Evolutionary conservation across 805 yeast species (phyloP), one percentile per base, ranked within the genome.

Genomic region (Teunomyces gatunensis): DNA sequence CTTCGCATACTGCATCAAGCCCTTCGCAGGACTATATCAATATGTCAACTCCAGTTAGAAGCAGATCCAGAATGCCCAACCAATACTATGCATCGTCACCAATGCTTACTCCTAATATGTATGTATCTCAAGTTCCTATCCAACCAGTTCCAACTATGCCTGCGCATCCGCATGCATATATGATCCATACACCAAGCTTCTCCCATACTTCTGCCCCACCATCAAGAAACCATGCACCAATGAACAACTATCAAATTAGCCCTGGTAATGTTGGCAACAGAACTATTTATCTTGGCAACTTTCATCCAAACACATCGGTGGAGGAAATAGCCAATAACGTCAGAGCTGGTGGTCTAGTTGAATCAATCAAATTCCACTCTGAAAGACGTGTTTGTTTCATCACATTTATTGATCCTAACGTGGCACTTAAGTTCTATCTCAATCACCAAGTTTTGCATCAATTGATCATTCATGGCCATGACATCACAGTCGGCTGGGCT

Each of bases 321-420:
- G 92, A 85, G 60, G 91, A 87, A 56, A 77, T 87, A 40, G 87
- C 91, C 55, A 87, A 87, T 59, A 81, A 79, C 39, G 83, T 86
- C 25, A 74, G 91, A 55, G 92, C 75, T 9, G 78, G 92, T 36
- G 95, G 95, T n/a, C 66, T 82, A 15, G 71, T 87, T 36, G 90
- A 87, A 58, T 63, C 68, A 7, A 74, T 87, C 41, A 81, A 77
- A 49, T 65, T 68, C 47, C 67, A 79, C 45, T 75, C 77, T 3
- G 78, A 75, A 4, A 81, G 77, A 56, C 77, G 73, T 44, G 77
- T 81, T 44, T 85, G 91, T 57, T 87, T 87, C 58, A 68, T 87
- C 10, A 85, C 89, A 0, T 87, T 87, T 56, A 65, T 87, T 41
- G 84, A 84, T 48, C 75, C 87, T 4, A 63, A 74, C 12, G 73